Evolutionary conservation across 2,329 filamentous ascomycete species (phyloP).

Genomic region (Phialophora chinensis): DNA sequence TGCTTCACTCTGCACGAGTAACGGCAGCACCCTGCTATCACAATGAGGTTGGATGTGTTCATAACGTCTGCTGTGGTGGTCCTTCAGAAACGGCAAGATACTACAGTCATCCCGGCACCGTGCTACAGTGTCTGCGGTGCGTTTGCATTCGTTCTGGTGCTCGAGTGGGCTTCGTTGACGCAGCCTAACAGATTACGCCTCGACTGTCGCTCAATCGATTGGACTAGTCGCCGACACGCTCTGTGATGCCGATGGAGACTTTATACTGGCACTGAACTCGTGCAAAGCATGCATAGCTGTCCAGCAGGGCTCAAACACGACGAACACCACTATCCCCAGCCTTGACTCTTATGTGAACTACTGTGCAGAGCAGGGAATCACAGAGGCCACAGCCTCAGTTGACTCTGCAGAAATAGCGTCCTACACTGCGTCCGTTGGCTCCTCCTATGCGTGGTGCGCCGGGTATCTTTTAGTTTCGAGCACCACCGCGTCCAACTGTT

Average conservation of each 20-base stretch:
- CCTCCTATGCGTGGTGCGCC: not conserved
- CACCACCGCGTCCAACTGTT: not conserved
- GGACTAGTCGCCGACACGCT: not conserved
- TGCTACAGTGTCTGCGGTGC: not conserved
- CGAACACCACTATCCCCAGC: not conserved
- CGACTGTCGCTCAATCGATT: not conserved
- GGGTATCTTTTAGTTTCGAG: not conserved
- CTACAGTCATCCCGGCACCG: not conserved
- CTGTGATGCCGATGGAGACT: not conserved
- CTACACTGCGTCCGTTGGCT: not conserved
- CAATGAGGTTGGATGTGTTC: conserved; percentile 2
- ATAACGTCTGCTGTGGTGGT: not conserved
- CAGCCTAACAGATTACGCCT: not conserved
- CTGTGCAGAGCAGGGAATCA: not conserved
- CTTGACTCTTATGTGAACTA: not conserved
- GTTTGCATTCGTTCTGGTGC: not conserved
- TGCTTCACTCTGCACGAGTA: not conserved
- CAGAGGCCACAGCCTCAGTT: not conserved
- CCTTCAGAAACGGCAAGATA: not conserved
- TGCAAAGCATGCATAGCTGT: not conserved
- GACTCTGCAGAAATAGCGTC: not conserved
- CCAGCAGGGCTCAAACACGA: not conserved
- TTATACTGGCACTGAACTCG: not conserved
- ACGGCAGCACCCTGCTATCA: not conserved
- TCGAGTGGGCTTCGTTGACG: not conserved